Evolutionary conservation across 2,329 filamentous ascomycete species (phyloP).

Genomic region (Scytalidium sp.): DNA sequence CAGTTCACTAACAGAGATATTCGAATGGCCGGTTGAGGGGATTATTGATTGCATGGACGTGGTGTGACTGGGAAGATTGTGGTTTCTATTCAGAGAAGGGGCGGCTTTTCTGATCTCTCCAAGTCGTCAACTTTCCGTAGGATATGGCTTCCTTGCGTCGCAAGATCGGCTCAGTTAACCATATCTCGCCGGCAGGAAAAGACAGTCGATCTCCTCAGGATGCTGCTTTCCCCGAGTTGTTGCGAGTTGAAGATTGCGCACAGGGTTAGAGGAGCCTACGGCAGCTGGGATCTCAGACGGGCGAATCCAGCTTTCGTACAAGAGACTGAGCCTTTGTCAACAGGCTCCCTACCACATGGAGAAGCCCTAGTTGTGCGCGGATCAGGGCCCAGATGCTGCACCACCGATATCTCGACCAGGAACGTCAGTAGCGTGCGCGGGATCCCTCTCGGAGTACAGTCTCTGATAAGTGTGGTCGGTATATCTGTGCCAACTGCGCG

Average conservation of each 20-base stretch:
- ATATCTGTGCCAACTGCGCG: not conserved
- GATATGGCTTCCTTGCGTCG: not conserved
- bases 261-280: too few relatives aligned
- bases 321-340: too few relatives aligned
- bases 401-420: not conserved
- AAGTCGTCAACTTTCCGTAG: not conserved
- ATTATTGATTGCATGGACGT: constrained; percentile 54
- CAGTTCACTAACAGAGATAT: constrained; percentile 52
- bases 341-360: too few relatives aligned
- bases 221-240: too few relatives aligned
- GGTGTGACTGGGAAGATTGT: constrained; percentile 1
- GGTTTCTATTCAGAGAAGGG: not conserved
- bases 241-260: too few relatives aligned
- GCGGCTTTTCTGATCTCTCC: not conserved
- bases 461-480: not conserved
- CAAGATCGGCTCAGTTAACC: not conserved
- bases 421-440: not conserved
- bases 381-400: not conserved
- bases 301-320: too few relatives aligned
- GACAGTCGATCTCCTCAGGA: too few relatives aligned
- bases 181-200: not conserved
- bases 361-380: not conserved
- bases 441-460: not conserved
- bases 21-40: constrained; percentile 35
- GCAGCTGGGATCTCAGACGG: too few relatives aligned